A percentile compares a stretch with the other conserved stretches of the same genome.
These are phyloP conservation scores for Musa itinerans DNA, from an alignment of 176 grass and related monocot species.

Conservation along the genomic window DNA sequence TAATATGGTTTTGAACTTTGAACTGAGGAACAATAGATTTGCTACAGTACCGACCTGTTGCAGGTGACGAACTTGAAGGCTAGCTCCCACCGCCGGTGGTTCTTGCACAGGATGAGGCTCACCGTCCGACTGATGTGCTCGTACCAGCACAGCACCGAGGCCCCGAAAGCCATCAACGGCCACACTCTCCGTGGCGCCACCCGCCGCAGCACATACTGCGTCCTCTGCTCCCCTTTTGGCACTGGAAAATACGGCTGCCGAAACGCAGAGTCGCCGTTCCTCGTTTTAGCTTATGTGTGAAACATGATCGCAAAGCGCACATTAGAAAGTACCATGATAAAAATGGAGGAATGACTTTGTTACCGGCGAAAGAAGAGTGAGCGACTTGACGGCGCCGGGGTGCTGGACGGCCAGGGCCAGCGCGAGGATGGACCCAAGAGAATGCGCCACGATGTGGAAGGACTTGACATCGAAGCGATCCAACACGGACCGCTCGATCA, in stretches of 20 bases:
- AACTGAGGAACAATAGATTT: not conserved
- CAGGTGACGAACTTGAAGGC: slow-evolving; percentile 76
- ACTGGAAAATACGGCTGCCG: slow-evolving; percentile 80
- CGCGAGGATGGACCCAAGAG: slow-evolving; percentile 44
- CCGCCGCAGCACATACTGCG: slow-evolving; percentile 69
- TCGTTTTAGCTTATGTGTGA: not conserved
- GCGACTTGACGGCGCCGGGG: slow-evolving; percentile 37
- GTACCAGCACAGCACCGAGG: slow-evolving; percentile 93
- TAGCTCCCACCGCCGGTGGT: slow-evolving; percentile 85
- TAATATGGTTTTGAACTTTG: not conserved
- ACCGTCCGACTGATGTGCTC: slow-evolving; percentile 85
- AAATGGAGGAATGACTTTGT: too few relatives aligned
- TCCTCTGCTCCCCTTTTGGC: slow-evolving; percentile 53
- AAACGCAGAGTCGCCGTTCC: too few relatives aligned
- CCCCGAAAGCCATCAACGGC: slow-evolving; percentile 72
- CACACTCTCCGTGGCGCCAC: slow-evolving; percentile 89
- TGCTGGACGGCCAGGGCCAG: slow-evolving; percentile 46
- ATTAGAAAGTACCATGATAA: too few relatives aligned
- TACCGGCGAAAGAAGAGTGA: slow-evolving; percentile 44
- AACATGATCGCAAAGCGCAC: not conserved
- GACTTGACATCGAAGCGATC: slow-evolving; percentile 32
- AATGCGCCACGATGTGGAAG: slow-evolving; percentile 56
- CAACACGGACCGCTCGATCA: slow-evolving; percentile 50
- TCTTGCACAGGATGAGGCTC: slow-evolving; percentile 82
- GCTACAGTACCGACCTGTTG: slow-evolving; percentile 46